Percentiles rank a stretch among this genome's conserved stretches.
phyloP scores from a whole-genome alignment of 2,329 filamentous ascomycete genomes.

The Fusarium sp. region DNA sequence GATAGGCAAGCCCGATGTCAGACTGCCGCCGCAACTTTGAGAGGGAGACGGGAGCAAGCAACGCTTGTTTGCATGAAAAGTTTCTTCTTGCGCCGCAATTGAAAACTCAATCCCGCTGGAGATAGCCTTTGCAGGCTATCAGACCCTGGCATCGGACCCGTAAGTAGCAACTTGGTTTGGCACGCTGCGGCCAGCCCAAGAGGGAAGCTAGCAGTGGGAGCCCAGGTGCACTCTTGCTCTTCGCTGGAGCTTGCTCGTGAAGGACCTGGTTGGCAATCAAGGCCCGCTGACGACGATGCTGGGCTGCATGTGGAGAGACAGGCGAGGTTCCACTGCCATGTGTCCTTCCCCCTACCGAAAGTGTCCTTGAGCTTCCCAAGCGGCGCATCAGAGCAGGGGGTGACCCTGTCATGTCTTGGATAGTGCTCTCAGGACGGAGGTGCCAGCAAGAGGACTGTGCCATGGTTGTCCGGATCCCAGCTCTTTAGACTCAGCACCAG shows the following conservation, averaged over 20 bases:
- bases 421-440: constrained; percentile 17
- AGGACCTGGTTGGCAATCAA: constrained; percentile 25
- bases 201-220: constrained; percentile 24
- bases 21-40: constrained; percentile 14
- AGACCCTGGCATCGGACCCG: constrained; percentile 25
- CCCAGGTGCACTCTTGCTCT: constrained; percentile 20
- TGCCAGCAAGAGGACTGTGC: constrained; percentile 29
- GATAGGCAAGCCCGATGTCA: constrained; percentile 33
- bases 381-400: constrained; percentile 30
- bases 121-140: constrained; percentile 23
- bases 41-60: neutral
- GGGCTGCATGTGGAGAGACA: constrained; percentile 39
- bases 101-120: constrained; percentile 27
- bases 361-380: constrained; percentile 35
- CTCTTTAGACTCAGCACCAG: constrained; percentile 19
- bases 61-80: constrained; percentile 30
- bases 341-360: constrained; percentile 39
- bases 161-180: constrained; percentile 28
- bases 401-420: constrained; percentile 21
- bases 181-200: constrained; percentile 31
- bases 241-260: constrained; percentile 18
- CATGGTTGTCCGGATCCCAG: constrained; percentile 22
- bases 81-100: constrained; percentile 34
- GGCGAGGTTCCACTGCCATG: constrained; percentile 43
- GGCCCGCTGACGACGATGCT: constrained; percentile 37